phyloP scores from a whole-genome alignment of 805 yeast species.

The Candida michaelii region DNA sequence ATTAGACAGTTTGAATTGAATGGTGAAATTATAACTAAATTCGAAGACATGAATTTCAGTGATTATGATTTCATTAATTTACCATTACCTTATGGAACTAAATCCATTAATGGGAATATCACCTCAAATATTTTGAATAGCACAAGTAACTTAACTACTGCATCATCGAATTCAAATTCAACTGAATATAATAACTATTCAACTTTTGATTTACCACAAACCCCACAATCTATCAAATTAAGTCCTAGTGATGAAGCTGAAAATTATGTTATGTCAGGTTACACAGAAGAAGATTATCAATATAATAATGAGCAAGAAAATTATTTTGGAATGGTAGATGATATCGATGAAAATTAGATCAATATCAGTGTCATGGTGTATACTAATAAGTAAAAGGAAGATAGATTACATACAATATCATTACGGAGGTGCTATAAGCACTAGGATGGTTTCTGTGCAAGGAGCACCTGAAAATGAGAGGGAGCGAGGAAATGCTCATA shows the following conservation, averaged over 20 bases:
- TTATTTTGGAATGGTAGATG: constrained; percentile 38
- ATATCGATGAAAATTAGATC: constrained; percentile 9
- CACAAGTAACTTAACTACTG: not conserved
- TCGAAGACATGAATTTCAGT: constrained; percentile 43
- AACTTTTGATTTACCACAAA: constrained; percentile 19
- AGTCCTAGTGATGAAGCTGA: constrained; percentile 43
- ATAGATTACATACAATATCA: too few relatives aligned
- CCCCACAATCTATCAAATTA: constrained; percentile 26
- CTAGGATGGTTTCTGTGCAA: too few relatives aligned
- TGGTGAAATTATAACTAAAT: constrained; percentile 46
- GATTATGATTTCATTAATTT: constrained; percentile 21
- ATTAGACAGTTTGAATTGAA: constrained; percentile 46
- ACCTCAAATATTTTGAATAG: constrained; percentile 1
- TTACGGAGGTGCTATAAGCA: too few relatives aligned
- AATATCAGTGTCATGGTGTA: too few relatives aligned
- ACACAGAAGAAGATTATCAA: constrained; percentile 17
- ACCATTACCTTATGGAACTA: constrained; percentile 6
- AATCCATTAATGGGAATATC: constrained; percentile 1
- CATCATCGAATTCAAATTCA: constrained; percentile 2
- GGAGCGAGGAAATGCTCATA: not conserved
- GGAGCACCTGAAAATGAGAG: too few relatives aligned
- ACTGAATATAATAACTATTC: constrained; percentile 9
- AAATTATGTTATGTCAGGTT: constrained; percentile 36
- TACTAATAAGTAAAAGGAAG: too few relatives aligned
- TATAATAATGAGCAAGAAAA: constrained; percentile 34